phyloP scores from a whole-genome alignment of 1,284 basidiomycete genomes.

The Papiliotrema laurentii region DNA sequence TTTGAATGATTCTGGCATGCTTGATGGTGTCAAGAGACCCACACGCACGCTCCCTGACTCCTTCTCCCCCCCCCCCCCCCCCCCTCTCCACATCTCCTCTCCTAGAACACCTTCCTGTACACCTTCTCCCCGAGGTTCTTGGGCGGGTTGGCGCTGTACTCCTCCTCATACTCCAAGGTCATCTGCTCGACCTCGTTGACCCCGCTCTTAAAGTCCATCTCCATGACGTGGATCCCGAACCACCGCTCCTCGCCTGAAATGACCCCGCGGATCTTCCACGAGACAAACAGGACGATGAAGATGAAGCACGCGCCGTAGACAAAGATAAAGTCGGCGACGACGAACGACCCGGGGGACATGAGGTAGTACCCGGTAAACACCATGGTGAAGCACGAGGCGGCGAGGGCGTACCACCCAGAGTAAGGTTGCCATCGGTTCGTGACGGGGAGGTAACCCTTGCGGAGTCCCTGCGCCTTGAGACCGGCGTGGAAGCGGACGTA shows the following conservation, averaged over 20 bases:
- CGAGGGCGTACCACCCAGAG: constrained; percentile 9
- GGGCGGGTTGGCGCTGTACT: background rate
- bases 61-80: too few relatives aligned
- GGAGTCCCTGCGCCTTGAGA: constrained; percentile 9
- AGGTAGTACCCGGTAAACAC: constrained; percentile 11
- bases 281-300: constrained; percentile 9
- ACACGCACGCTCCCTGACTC: too few relatives aligned
- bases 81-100: too few relatives aligned
- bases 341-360: constrained; percentile 10
- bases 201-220: constrained; percentile 14
- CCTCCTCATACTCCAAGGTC: constrained; percentile 9
- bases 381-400: background rate
- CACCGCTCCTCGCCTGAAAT: background rate
- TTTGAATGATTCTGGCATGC: too few relatives aligned
- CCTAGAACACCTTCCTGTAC: background rate
- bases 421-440: constrained; percentile 7
- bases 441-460: constrained; percentile 2
- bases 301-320: constrained; percentile 14
- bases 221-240: constrained; percentile 6
- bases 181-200: constrained; percentile 13
- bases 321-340: constrained; percentile 14
- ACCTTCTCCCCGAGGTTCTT: background rate
- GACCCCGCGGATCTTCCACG: constrained; percentile 10
- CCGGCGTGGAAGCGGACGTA: constrained; percentile 13
- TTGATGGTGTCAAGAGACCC: too few relatives aligned